Base-by-base conservation (phyloP, 768 basidiomycete genomes). In the Xanthoconium stramineum region DNA sequence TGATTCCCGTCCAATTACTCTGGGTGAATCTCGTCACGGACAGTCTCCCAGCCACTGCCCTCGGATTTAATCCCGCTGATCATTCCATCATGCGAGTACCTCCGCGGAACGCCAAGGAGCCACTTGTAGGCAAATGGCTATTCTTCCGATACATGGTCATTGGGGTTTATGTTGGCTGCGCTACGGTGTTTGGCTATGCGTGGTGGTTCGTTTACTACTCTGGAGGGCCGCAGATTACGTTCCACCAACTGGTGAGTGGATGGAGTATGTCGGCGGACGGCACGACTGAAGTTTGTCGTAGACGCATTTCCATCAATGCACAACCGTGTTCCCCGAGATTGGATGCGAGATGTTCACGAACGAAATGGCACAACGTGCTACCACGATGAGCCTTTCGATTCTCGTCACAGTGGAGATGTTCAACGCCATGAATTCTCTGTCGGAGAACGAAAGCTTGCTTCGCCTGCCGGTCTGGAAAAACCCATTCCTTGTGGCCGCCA, bases 21-120 rank as follows among this genome's bases (percentile, higher is more conserved):
- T 98, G 94, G 94, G 95, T 98, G 69, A 99, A 98, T 75, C 78
- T 98, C 54, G 94, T 98, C 61, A 98, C 95, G 50, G 95, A 97
- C 76, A 91, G 92, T 76, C 78, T 97, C 40, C 96, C 96, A 2
- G 96, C 96, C 7, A 98, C 94, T 37, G 96, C 96, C 2, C 86
- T 99, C 44, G 96, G 97, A 45, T 98, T 99, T 79, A 98, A 99
- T 72, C 95, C 94, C 4, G 83, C 95, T 3, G 96, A 99, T 68
- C 93, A 94, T 72, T 88, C 88, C 39, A 98, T 98, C 72, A 99
- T 99, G 96, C 85, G 88, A 5, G 84, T 94, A 3, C 94, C 95
- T 10, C 97, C 96, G 14, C 80, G 96, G 60, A 87, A 88, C 67
- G 89, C 88, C 65, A 87, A 83, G 40, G 96, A 98, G 69, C 94